Percentiles rank a stretch among this genome's conserved stretches.
Evolutionary conservation across 2,329 filamentous ascomycete genomes (phyloP).

Genomic region (Nannizzia gypsea): DNA sequence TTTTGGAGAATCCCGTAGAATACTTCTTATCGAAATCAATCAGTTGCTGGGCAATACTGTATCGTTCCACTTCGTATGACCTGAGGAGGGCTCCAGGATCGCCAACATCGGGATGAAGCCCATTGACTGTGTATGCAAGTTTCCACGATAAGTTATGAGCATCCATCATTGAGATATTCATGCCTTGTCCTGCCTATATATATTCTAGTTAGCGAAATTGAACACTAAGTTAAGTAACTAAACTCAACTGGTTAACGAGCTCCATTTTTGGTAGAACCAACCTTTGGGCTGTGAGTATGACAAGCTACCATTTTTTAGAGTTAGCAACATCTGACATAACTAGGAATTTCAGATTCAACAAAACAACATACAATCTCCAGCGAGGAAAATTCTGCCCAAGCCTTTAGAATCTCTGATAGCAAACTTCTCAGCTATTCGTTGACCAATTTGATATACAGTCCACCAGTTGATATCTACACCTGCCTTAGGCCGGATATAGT

Average conservation of each 20-base stretch:
- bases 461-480: slow-evolving; percentile 43
- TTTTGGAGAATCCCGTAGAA: slow-evolving; percentile 32
- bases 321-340: not conserved
- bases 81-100: slow-evolving; percentile 19
- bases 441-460: slow-evolving; percentile 57
- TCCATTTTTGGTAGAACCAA: slow-evolving; percentile 7
- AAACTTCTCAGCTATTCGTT: slow-evolving; percentile 50
- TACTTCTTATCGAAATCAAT: slow-evolving; percentile 32
- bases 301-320: slow-evolving; percentile 39
- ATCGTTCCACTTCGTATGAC: slow-evolving; percentile 29
- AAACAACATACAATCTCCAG: slow-evolving; percentile 45
- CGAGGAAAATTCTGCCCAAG: slow-evolving; percentile 59
- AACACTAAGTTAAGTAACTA: not conserved
- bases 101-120: slow-evolving; percentile 21
- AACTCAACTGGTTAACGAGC: too few relatives aligned
- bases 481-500: slow-evolving; percentile 23
- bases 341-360: too few relatives aligned
- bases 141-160: slow-evolving; percentile 33
- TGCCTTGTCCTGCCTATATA: slow-evolving; percentile 46
- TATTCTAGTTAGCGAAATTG: not conserved
- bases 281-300: slow-evolving; percentile 64
- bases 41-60: slow-evolving; percentile 27
- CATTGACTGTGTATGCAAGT: slow-evolving; percentile 26
- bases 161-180: slow-evolving; percentile 66
- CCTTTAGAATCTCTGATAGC: slow-evolving; percentile 54